Percentiles rank a stretch among this genome's conserved stretches.
Conservation (phyloP, 2,329 filamentous ascomycete species). For the Daldinia sp. region DNA sequence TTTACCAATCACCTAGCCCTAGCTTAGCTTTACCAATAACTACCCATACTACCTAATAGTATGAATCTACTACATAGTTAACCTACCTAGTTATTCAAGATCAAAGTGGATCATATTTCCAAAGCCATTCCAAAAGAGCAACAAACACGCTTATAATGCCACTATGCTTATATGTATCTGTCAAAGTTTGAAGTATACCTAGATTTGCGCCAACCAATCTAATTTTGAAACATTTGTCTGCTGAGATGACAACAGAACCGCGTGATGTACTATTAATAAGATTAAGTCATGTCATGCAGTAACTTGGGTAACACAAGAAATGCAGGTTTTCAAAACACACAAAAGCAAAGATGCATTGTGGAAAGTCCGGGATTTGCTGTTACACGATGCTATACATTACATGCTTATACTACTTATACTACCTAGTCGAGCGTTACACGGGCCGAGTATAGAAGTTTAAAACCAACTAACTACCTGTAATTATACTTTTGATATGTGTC, state of each 20-base stretch:
- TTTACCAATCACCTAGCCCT: background rate
- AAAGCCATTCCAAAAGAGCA: background rate
- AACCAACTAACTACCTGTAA: no score
- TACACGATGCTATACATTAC: background rate
- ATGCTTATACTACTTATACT: no score
- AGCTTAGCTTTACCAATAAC: background rate
- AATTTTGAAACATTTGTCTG: background rate
- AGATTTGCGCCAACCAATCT: background rate
- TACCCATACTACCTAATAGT: no score
- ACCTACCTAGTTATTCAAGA: background rate
- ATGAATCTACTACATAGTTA: no score
- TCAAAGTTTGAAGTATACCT: background rate
- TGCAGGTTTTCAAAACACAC: background rate
- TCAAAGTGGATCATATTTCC: background rate
- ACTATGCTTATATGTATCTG: no score
- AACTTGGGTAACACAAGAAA: background rate
- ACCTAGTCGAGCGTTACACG: no score
- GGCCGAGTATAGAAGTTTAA: background rate
- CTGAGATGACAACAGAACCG: background rate
- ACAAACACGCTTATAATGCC: background rate
- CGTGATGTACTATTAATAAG: background rate
- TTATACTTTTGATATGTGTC: no score
- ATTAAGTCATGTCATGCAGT: constrained; percentile 1
- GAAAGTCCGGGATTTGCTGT: background rate
- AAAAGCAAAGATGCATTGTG: no score